Evolutionary conservation across 2,329 filamentous ascomycete species (phyloP).

Genomic region (Fusarium oligoseptatum): DNA sequence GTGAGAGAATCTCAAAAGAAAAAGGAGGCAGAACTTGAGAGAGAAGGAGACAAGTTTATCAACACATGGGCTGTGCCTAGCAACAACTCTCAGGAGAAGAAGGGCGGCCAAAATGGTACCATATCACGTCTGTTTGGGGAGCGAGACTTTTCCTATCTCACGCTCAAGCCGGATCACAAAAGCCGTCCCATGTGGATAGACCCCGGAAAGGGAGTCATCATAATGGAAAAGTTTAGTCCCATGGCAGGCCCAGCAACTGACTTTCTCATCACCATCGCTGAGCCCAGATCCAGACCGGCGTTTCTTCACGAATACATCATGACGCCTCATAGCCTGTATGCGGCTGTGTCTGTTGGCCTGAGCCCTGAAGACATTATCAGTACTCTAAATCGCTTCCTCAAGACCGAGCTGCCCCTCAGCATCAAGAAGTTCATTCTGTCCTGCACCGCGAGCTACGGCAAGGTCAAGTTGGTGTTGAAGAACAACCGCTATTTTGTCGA

Average conservation of each 20-base stretch:
- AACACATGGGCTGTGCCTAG: slow-evolving; percentile 15
- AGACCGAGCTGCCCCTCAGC: slow-evolving; percentile 80
- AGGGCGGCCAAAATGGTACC: background rate
- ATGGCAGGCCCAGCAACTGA: slow-evolving; percentile 85
- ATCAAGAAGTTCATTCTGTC: slow-evolving; percentile 78
- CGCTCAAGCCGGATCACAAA: slow-evolving; percentile 85
- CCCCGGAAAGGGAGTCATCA: slow-evolving; percentile 81
- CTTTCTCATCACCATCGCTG: slow-evolving; percentile 91
- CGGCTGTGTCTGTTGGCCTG: slow-evolving; percentile 88
- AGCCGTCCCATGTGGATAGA: slow-evolving; percentile 92
- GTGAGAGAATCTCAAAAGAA: slow-evolving; percentile 3
- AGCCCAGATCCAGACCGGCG: slow-evolving; percentile 85
- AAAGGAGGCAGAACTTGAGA: slow-evolving; percentile 5
- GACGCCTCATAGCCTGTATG: slow-evolving; percentile 89
- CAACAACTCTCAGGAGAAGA: background rate
- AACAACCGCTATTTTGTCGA: slow-evolving; percentile 91
- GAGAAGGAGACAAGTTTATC: slow-evolving; percentile 12
- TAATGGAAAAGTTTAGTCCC: slow-evolving; percentile 90
- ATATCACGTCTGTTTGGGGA: slow-evolving; percentile 48
- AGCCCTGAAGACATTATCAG: slow-evolving; percentile 72
- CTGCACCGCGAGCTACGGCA: slow-evolving; percentile 87
- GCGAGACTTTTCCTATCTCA: slow-evolving; percentile 79
- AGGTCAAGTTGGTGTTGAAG: slow-evolving; percentile 89
- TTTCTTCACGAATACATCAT: slow-evolving; percentile 90
- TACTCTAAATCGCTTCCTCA: slow-evolving; percentile 84